Evolutionary conservation across 2,329 filamentous ascomycete genomes (phyloP).

Genomic region (Diplodia corticola): DNA sequence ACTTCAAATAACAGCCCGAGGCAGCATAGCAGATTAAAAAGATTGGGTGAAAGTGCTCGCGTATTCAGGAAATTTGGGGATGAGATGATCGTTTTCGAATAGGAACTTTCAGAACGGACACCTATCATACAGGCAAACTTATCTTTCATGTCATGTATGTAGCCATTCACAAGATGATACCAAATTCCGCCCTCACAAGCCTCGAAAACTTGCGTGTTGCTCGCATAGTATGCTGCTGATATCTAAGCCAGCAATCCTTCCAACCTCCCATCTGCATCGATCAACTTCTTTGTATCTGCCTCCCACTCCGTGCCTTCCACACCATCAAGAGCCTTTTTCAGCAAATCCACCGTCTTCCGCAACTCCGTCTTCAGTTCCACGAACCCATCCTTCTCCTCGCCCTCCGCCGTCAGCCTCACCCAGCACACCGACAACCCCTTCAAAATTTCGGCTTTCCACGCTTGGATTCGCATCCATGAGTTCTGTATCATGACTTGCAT

Average conservation of each 20-base stretch:
- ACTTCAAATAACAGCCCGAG: too few species aligned
- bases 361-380: slow-evolving; percentile 39
- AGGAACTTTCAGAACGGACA: too few species aligned
- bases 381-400: slow-evolving; percentile 25
- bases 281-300: slow-evolving; percentile 29
- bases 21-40: too few species aligned
- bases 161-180: too few species aligned
- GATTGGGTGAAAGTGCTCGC: too few species aligned
- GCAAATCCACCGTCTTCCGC: slow-evolving; percentile 52
- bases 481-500: slow-evolving; percentile 61
- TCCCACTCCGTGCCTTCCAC: slow-evolving; percentile 27
- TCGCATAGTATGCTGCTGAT: neutral
- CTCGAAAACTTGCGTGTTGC: neutral
- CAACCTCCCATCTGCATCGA: slow-evolving; percentile 33
- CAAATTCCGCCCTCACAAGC: neutral
- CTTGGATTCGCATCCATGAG: slow-evolving; percentile 68
- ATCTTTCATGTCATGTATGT: too few species aligned
- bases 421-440: slow-evolving; percentile 53
- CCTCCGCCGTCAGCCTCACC: slow-evolving; percentile 27
- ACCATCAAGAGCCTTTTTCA: slow-evolving; percentile 28
- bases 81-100: too few species aligned
- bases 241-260: slow-evolving; percentile 28
- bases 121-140: too few species aligned
- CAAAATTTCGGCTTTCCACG: slow-evolving; percentile 65
- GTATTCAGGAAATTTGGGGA: too few species aligned